phyloP scores from a whole-genome alignment of 2,329 filamentous ascomycete genomes.

The Aspergillus japonicus region DNA sequence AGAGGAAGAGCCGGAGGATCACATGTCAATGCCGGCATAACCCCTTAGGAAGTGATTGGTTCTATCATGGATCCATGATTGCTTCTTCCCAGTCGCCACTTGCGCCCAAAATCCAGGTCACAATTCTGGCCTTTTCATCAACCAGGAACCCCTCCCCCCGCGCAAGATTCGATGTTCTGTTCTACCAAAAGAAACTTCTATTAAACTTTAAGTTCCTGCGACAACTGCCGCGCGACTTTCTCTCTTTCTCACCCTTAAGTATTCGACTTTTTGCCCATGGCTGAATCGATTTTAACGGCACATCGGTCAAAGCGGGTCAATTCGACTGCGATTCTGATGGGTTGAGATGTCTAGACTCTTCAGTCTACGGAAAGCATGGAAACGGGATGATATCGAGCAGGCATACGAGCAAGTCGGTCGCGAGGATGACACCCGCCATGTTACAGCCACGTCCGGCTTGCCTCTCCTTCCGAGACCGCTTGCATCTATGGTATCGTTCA shows the following conservation, averaged over 20 bases:
- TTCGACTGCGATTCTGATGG: conserved; percentile 11
- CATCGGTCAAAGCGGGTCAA: conserved; percentile 1
- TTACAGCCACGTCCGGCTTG: conserved; percentile 28
- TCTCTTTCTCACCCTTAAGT: background rate
- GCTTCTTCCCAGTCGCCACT: background rate
- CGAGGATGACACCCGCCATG: conserved; percentile 21
- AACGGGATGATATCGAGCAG: conserved; percentile 11
- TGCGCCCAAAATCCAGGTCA: background rate
- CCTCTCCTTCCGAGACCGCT: conserved; percentile 46
- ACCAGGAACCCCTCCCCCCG: background rate
- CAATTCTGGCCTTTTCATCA: background rate
- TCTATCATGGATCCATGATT: background rate
- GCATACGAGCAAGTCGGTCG: conserved; percentile 4
- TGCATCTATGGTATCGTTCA: conserved; percentile 45
- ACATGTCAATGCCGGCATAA: conserved; percentile 13
- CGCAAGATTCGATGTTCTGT: background rate
- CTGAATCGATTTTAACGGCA: background rate
- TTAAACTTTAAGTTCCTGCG: background rate
- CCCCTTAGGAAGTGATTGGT: background rate
- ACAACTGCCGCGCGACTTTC: background rate
- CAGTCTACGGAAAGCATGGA: conserved; percentile 15
- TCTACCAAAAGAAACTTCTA: background rate
- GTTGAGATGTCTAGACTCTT: conserved; percentile 21
- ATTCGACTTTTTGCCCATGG: conserved; percentile 5
- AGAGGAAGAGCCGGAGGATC: conserved; percentile 10